Percentiles rank a stretch among this genome's conserved stretches.
These are phyloP conservation scores for Sphagnum tenellum DNA, from an alignment of 225 moss, liverwort and hornwort species.

Conservation along the genomic window DNA sequence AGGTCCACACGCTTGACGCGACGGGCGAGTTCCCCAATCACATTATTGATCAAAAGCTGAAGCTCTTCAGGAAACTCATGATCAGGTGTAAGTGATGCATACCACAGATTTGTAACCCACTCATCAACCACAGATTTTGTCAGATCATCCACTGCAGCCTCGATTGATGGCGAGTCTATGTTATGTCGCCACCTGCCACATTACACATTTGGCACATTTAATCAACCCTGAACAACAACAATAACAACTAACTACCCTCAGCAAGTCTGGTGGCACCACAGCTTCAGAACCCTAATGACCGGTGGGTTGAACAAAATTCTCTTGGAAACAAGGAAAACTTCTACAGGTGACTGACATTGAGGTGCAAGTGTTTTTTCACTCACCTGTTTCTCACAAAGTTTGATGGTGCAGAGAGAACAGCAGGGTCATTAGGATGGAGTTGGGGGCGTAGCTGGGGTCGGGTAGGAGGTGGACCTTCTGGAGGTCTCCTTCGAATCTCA, in stretches of 20 bases:
- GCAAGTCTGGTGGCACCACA: too few species aligned
- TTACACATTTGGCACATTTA: neutral
- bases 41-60: slow-evolving; percentile 47
- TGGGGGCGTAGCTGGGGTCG: slow-evolving; percentile 30
- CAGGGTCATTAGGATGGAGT: slow-evolving; percentile 26
- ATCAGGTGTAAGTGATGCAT: slow-evolving; percentile 62
- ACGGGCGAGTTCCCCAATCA: slow-evolving; percentile 59
- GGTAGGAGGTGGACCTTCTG: slow-evolving; percentile 4
- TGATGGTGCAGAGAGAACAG: slow-evolving; percentile 23
- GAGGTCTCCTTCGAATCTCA: slow-evolving; percentile 71
- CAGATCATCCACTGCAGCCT: slow-evolving; percentile 76
- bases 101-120: slow-evolving; percentile 89
- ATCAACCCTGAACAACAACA: neutral
- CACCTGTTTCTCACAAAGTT: slow-evolving; percentile 19
- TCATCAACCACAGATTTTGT: slow-evolving; percentile 61
- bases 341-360: too few species aligned
- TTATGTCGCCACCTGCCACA: slow-evolving; percentile 42
- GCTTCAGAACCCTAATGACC: too few species aligned
- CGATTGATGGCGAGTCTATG: slow-evolving; percentile 69
- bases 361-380: neutral
- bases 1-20: slow-evolving; percentile 75
- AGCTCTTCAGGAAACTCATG: slow-evolving; percentile 86
- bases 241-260: neutral
- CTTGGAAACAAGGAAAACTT: too few species aligned
- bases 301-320: too few species aligned